These are phyloP conservation scores for Petunia axillaris DNA, from an alignment of 257 asterid species.

Conservation along the genomic window DNA sequence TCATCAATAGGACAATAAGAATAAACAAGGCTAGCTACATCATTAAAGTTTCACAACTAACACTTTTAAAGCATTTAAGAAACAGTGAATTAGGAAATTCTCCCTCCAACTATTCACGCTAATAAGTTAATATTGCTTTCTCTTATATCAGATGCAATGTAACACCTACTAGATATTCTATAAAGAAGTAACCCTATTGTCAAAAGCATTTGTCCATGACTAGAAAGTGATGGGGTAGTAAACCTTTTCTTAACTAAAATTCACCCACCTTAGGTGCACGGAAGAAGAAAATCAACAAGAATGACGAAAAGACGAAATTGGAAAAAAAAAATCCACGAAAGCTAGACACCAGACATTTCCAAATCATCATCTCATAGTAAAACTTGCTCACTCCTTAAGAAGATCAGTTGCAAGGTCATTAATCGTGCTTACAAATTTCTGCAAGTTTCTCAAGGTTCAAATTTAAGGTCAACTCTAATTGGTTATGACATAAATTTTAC, in stretches of 20 bases:
- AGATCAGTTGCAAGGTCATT: neutral
- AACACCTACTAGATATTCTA: neutral
- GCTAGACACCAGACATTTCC: slow-evolving; percentile 1
- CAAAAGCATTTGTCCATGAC: neutral
- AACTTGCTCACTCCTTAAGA: neutral
- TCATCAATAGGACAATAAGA: neutral
- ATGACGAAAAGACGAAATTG: neutral
- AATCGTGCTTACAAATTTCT: slow-evolving; percentile 2
- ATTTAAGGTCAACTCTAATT: slow-evolving; percentile 11
- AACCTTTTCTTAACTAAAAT: neutral
- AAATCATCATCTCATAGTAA: neutral
- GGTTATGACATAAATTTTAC: neutral
- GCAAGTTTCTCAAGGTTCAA: neutral
- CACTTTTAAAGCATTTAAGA: neutral
- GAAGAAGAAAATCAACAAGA: neutral
- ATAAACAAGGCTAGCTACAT: neutral
- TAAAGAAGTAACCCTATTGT: neutral
- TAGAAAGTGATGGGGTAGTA: neutral
- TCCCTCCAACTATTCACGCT: neutral
- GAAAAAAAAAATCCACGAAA: neutral
- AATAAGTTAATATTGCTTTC: neutral
- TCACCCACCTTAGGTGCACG: neutral
- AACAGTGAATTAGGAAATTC: neutral
- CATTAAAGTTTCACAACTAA: neutral
- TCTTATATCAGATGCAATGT: neutral